These are phyloP conservation scores for Brasenia schreberi DNA, from an alignment of 164 flowering plant genomes.

Conservation along the genomic window DNA sequence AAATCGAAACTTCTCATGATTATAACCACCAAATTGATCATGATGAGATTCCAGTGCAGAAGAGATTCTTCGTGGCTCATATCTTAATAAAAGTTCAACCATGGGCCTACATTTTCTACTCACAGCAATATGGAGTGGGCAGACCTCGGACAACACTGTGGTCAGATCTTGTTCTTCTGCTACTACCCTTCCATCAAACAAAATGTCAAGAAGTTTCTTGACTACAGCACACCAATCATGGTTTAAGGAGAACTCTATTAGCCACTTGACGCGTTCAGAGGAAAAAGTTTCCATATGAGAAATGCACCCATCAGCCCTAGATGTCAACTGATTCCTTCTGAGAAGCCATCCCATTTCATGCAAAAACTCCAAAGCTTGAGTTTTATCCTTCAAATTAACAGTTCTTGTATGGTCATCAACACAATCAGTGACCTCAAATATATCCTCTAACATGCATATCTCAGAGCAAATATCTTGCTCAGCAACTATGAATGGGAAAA, in stretches of 20 bases:
- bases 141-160: conserved; percentile 40
- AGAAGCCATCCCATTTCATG: conserved; percentile 93
- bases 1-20: conserved; percentile 24
- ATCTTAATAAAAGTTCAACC: conserved; percentile 57
- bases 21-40: conserved; percentile 8
- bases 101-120: conserved; percentile 43
- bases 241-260: conserved; percentile 68
- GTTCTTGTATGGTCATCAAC: conserved; percentile 9
- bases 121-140: conserved; percentile 69
- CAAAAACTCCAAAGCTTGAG: conserved; percentile 49
- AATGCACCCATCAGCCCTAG: conserved; percentile 23
- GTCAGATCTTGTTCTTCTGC: conserved; percentile 26
- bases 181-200: conserved; percentile 40
- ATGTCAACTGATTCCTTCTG: conserved; percentile 33
- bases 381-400: conserved; percentile 16
- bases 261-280: conserved; percentile 48
- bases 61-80: conserved; percentile 17
- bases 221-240: conserved; percentile 86
- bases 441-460: conserved; percentile 52
- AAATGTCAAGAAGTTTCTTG: conserved; percentile 47
- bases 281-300: conserved; percentile 26
- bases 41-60: conserved; percentile 11
- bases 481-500: conserved; percentile 81
- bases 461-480: conserved; percentile 67
- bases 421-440: conserved; percentile 25